Percentiles rank a stretch among this genome's conserved stretches.
Evolutionary conservation across 331 rosid species (phyloP).

Genomic region (Arachis monticola): DNA sequence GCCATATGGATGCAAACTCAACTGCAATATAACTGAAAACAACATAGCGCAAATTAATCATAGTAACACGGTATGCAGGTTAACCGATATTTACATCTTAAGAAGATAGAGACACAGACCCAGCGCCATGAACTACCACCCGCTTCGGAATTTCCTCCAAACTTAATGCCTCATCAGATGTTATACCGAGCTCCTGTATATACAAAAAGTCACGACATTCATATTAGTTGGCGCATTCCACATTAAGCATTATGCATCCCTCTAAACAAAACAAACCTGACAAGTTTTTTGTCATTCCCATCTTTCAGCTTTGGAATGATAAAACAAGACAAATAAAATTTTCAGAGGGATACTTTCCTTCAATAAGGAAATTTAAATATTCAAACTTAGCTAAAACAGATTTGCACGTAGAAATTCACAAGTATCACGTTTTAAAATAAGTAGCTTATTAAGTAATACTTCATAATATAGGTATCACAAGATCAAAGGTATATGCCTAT

Average conservation of each 20-base stretch:
- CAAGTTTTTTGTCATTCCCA: too few relatives aligned
- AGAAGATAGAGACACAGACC: conserved; percentile 65
- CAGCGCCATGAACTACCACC: conserved; percentile 90
- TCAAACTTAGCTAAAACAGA: not conserved
- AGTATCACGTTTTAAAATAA: conserved; percentile 1
- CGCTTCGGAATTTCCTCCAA: conserved; percentile 84
- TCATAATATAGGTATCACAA: conserved; percentile 7
- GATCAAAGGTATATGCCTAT: conserved; percentile 5
- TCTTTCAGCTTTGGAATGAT: too few relatives aligned
- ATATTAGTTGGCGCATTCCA: not conserved
- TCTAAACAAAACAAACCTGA: not conserved
- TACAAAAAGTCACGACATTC: too few relatives aligned
- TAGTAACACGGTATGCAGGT: conserved; percentile 24
- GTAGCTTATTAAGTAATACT: conserved; percentile 15
- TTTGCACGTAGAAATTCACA: not conserved
- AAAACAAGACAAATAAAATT: not conserved
- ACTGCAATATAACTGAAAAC: conserved; percentile 85
- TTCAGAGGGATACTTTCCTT: not conserved
- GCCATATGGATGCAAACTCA: conserved; percentile 98
- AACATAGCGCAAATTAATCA: conserved; percentile 34
- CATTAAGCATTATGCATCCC: not conserved
- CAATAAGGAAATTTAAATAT: not conserved
- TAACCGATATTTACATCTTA: conserved; percentile 16
- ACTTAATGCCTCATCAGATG: conserved; percentile 99
- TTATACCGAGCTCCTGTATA: conserved; percentile 82